A percentile compares a stretch with the other conserved stretches of the same genome.
Evolutionary conservation across 305 asterid species (phyloP).

Genomic region (Galium porrigens): DNA sequence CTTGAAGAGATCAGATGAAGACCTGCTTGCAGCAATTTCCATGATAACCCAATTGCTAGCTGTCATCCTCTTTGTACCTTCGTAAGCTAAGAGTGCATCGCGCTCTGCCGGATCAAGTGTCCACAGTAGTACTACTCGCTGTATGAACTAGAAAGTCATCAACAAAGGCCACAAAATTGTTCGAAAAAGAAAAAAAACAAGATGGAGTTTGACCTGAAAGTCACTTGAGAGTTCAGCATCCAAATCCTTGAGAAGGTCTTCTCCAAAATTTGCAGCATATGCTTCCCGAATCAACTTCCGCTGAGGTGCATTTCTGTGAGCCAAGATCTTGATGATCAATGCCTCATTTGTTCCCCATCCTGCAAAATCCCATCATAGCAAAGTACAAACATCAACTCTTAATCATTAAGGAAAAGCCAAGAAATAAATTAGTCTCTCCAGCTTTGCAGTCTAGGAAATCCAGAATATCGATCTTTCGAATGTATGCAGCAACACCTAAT

Average conservation of each 20-base stretch:
- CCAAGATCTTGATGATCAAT: conserved; percentile 47
- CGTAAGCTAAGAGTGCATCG: conserved; percentile 56
- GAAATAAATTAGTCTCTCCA: not conserved
- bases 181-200: not conserved
- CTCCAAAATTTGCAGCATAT: conserved; percentile 51
- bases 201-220: conserved; percentile 36
- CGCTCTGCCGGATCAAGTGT: conserved; percentile 65
- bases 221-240: conserved; percentile 66
- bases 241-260: conserved; percentile 68
- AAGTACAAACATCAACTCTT: not conserved
- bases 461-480: not conserved
- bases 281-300: conserved; percentile 52
- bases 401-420: not conserved
- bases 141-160: conserved; percentile 1
- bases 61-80: conserved; percentile 53
- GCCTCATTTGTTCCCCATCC: conserved; percentile 81
- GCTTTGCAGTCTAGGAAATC: not conserved
- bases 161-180: not conserved
- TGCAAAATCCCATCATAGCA: conserved; percentile 17
- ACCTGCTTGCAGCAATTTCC: conserved; percentile 72
- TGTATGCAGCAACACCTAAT: not conserved
- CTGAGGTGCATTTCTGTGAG: conserved; percentile 67
- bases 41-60: conserved; percentile 46
- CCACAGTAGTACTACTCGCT: conserved; percentile 62
- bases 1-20: conserved; percentile 46